Evolutionary conservation across 179 eudicot genomes (phyloP).

Genomic region (Amaranthus tricolor): DNA sequence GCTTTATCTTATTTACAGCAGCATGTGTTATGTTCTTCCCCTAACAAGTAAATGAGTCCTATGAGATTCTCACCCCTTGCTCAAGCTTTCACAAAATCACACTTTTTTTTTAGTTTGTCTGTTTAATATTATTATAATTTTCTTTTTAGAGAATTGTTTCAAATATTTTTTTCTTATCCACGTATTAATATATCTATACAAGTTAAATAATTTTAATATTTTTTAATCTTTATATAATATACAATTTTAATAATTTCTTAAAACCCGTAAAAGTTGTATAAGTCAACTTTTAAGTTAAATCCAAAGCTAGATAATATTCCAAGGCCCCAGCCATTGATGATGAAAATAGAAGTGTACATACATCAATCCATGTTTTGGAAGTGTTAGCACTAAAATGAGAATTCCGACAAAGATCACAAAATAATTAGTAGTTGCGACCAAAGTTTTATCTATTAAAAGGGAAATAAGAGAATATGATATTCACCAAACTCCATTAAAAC

Average conservation of each 20-base stretch:
- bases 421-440: conserved; percentile 13
- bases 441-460: conserved; percentile 19
- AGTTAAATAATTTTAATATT: background rate
- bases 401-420: conserved; percentile 26
- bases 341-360: background rate
- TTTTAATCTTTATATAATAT: background rate
- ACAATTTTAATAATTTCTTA: background rate
- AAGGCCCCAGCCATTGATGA: background rate
- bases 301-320: background rate
- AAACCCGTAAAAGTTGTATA: too few relatives aligned
- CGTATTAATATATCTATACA: background rate
- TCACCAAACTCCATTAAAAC: conserved; percentile 26
- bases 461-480: conserved; percentile 19
- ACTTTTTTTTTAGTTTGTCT: background rate
- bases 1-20: background rate
- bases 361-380: background rate
- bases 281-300: conserved; percentile 22
- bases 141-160: too few relatives aligned
- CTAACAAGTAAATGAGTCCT: conserved; percentile 4
- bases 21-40: background rate
- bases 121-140: too few relatives aligned
- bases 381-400: conserved; percentile 17
- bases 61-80: conserved; percentile 7
- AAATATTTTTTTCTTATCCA: too few relatives aligned
- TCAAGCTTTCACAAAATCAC: background rate